Base-by-base conservation (phyloP, 2,329 filamentous ascomycete genomes). In the Arthrobotrys entomopaga region DNA sequence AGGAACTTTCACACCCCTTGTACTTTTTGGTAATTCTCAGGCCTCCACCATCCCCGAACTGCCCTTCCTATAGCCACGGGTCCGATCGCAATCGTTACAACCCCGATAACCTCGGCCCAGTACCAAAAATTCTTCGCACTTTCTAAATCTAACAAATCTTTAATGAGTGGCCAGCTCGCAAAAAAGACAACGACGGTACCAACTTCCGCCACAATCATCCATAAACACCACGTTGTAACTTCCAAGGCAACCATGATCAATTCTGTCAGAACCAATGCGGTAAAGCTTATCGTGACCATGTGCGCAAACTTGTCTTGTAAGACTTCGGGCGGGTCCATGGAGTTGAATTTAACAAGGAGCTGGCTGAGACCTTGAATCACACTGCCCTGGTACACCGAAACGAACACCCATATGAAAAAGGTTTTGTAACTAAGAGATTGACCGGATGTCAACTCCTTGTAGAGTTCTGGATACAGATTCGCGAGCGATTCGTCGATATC, bases 241-340 rank as follows among this genome's bases (percentile, higher is more conserved):
- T 97, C 91, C 71, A 96, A 92, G 2, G 93, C 94, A 1, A 98
- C 95, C 96, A 99, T 99, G 78, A 96, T 87, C 72, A 99, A 86
- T 81, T 99, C 95, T 81, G 98, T 99, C 75, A 98, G 84, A 3
- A 99, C 89, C 1, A 99, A 87, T 0, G 93, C 92, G 0, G 94
- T 96, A 80, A 97, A 99, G 69, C 90, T 93, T 52, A 99, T 91
- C 22, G 91, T 88, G 64, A 98, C 91, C 89, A 99, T 96, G 72
- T 84, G 85, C 11, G 86, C 84, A 0, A 88, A 86, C 38, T 75
- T 79, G 75, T 91, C 90, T 2, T 95, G 91, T 20, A 99, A 86
- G 15, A 99, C 85, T 81, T 99, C 93, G 29, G 69, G 64, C 7
- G 65, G 38, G 16, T 69, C 71, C 8, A 59, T 60, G 3, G 71